Evolutionary conservation across 805 yeast genomes (phyloP).

Genomic region (Kodamaea fukazawae): DNA sequence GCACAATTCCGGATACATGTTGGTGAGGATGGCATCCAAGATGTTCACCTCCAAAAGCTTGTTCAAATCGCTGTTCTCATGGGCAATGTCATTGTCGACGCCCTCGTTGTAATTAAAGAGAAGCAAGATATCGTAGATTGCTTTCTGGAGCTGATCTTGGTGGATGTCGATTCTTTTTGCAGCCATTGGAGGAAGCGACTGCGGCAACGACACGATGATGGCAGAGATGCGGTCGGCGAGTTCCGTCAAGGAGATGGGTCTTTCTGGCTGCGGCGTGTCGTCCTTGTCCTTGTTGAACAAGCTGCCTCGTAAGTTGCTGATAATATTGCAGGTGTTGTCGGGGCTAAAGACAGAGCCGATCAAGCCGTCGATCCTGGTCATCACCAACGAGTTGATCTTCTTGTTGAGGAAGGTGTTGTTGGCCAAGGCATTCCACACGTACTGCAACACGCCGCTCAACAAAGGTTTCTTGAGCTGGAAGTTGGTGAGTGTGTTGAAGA

Average conservation of each 20-base stretch:
- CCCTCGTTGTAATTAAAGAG: constrained; percentile 5
- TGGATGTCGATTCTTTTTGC: constrained; percentile 1
- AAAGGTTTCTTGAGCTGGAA: constrained; percentile 20
- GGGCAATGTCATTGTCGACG: constrained; percentile 12
- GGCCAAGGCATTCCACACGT: constrained; percentile 2
- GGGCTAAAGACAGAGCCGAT: not conserved
- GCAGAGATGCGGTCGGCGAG: not conserved
- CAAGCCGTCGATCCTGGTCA: constrained; percentile 1
- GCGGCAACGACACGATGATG: not conserved
- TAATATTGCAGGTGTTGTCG: constrained; percentile 13
- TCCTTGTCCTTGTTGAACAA: constrained; percentile 13
- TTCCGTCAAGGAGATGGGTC: not conserved
- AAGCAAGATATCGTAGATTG: constrained; percentile 5
- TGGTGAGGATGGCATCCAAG: constrained; percentile 40
- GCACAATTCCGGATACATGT: constrained; percentile 38
- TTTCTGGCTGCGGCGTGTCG: not conserved
- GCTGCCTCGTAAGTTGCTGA: constrained; percentile 13
- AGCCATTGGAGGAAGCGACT: constrained; percentile 3
- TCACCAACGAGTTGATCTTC: constrained; percentile 10
- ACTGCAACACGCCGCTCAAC: constrained; percentile 11
- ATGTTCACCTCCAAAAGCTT: constrained; percentile 41
- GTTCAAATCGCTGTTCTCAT: constrained; percentile 29
- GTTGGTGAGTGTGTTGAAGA: constrained; percentile 18
- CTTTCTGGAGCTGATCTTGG: not conserved
- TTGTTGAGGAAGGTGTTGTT: constrained; percentile 3